Evolutionary conservation across 2,329 filamentous ascomycete genomes (phyloP).

Genomic region (Clarireedia paspali): DNA sequence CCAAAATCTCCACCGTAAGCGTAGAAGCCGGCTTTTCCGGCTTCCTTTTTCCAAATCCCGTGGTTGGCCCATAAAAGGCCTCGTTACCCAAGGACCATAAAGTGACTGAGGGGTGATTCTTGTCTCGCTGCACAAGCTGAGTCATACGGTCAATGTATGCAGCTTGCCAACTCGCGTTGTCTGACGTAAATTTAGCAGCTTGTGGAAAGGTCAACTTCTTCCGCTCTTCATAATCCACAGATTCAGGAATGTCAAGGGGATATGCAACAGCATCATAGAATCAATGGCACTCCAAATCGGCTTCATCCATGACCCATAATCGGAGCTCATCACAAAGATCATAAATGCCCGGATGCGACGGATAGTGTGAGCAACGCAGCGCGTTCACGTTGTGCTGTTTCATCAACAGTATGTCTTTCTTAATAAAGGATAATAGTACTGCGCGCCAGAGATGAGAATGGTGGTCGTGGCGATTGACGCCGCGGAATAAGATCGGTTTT

Average conservation of each 20-base stretch:
- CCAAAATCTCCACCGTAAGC: slow-evolving; percentile 57
- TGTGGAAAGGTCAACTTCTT: slow-evolving; percentile 47
- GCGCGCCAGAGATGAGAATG: slow-evolving; percentile 37
- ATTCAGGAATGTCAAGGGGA: slow-evolving; percentile 44
- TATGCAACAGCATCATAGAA: slow-evolving; percentile 36
- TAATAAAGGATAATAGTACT: slow-evolving; percentile 47
- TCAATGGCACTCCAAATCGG: slow-evolving; percentile 46
- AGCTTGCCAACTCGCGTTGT: slow-evolving; percentile 52
- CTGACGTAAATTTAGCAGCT: slow-evolving; percentile 50
- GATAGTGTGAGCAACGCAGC: slow-evolving; percentile 61
- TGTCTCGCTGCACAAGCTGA: slow-evolving; percentile 59
- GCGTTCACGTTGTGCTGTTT: slow-evolving; percentile 66
- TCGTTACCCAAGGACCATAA: slow-evolving; percentile 71
- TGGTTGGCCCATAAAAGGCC: slow-evolving; percentile 66
- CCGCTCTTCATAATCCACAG: slow-evolving; percentile 51
- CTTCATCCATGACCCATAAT: slow-evolving; percentile 51
- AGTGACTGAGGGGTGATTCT: slow-evolving; percentile 63
- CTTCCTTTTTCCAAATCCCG: slow-evolving; percentile 40
- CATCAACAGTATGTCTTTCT: slow-evolving; percentile 57
- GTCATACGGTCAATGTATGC: slow-evolving; percentile 61
- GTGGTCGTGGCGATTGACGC: slow-evolving; percentile 56
- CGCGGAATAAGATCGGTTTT: slow-evolving; percentile 50
- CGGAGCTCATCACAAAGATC: slow-evolving; percentile 59
- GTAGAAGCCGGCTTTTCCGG: slow-evolving; percentile 37
- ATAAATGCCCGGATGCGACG: slow-evolving; percentile 52